A percentile compares a stretch with the other conserved stretches of the same genome.
Conservation (phyloP, 257 asterid species). For the Penstemon newberryi region DNA sequence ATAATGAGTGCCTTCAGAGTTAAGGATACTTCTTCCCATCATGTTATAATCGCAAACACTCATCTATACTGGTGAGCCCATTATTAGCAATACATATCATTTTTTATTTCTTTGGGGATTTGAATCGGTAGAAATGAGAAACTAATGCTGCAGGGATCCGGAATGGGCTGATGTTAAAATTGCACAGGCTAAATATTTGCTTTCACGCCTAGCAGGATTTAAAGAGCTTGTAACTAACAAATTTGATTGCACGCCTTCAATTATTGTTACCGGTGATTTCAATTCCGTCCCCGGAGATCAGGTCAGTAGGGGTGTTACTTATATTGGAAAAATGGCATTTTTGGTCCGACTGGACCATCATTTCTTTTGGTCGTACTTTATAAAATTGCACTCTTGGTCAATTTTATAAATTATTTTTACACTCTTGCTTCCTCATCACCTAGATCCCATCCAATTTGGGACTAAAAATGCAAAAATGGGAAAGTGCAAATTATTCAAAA, state of each 20-base stretch:
- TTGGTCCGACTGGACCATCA: too few relatives aligned
- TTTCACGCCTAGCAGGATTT: slow-evolving; percentile 70
- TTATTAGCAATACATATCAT: neutral
- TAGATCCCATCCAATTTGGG: too few relatives aligned
- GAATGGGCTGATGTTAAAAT: slow-evolving; percentile 86
- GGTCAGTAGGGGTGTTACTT: slow-evolving; percentile 39
- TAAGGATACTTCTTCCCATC: slow-evolving; percentile 51
- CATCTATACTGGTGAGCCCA: slow-evolving; percentile 76
- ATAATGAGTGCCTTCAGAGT: slow-evolving; percentile 82
- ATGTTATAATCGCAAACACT: slow-evolving; percentile 74
- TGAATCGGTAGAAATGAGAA: neutral
- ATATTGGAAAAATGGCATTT: too few relatives aligned
- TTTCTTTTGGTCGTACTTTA: too few relatives aligned
- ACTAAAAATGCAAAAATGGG: too few relatives aligned
- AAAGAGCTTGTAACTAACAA: slow-evolving; percentile 51
- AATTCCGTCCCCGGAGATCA: slow-evolving; percentile 82
- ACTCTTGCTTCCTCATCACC: too few relatives aligned
- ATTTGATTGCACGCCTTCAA: slow-evolving; percentile 61
- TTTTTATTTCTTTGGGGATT: neutral
- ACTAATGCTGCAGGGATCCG: slow-evolving; percentile 70
- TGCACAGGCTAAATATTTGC: slow-evolving; percentile 81
- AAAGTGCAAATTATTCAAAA: too few relatives aligned
- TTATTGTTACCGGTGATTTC: slow-evolving; percentile 82
- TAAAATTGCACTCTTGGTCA: too few relatives aligned
- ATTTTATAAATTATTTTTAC: too few relatives aligned